These are phyloP conservation scores for Neofusicoccum sp. DNA, from an alignment of 2,329 filamentous ascomycete species.

Conservation along the genomic window DNA sequence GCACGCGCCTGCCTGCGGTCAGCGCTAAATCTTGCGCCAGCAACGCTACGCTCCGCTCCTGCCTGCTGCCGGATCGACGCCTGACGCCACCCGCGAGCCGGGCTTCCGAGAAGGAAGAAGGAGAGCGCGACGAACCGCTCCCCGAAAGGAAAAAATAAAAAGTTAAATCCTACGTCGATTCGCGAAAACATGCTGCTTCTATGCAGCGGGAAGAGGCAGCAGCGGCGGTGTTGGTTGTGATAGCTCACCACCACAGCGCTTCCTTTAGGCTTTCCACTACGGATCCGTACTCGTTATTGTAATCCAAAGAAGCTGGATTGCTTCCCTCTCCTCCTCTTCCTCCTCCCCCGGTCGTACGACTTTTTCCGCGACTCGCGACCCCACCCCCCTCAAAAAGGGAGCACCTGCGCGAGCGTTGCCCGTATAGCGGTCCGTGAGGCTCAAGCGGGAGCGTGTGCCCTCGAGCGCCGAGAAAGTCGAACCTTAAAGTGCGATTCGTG, in stretches of 20 bases:
- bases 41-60: neutral
- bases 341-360: too few relatives aligned
- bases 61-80: neutral
- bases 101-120: neutral
- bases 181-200: too few relatives aligned
- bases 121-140: too few relatives aligned
- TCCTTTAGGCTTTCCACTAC: neutral
- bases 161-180: too few relatives aligned
- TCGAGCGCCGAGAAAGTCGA: neutral
- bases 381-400: too few relatives aligned
- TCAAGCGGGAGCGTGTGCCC: neutral
- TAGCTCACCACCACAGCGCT: too few relatives aligned
- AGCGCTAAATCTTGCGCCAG: neutral
- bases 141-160: too few relatives aligned
- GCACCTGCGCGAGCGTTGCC: neutral
- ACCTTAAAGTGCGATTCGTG: neutral
- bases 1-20: too few relatives aligned
- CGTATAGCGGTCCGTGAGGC: neutral
- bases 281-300: neutral
- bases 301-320: neutral
- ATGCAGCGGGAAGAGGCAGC: too few relatives aligned
- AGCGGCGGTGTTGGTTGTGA: too few relatives aligned
- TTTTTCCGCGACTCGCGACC: too few relatives aligned
- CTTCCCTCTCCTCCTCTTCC: too few relatives aligned
- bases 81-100: slow-evolving; percentile 8